Conservation (phyloP, 192 early-diverging fungal genomes). For the Linderina pennispora region DNA sequence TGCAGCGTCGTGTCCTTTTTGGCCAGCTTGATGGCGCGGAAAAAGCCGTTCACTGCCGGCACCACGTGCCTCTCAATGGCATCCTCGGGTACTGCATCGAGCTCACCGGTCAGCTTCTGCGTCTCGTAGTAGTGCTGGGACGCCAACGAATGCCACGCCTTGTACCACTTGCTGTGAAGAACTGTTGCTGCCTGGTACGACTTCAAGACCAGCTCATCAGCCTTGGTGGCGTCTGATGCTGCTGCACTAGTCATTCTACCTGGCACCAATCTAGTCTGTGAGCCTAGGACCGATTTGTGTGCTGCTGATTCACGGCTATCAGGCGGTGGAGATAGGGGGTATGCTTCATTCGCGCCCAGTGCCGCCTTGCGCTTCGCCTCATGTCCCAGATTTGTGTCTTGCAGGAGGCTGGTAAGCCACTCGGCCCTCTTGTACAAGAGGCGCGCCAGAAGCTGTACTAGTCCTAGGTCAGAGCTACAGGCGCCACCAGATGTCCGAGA, state of each 20-base stretch:
- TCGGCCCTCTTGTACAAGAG: conserved; percentile 94
- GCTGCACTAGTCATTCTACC: conserved; percentile 8
- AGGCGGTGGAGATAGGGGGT: no score
- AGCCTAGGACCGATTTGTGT: no score
- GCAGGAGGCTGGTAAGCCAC: conserved; percentile 65
- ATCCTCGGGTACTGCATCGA: conserved; percentile 53
- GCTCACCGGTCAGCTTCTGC: conserved; percentile 70
- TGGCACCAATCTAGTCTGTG: no score
- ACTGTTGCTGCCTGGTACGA: conserved; percentile 85
- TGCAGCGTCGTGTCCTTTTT: conserved; percentile 83
- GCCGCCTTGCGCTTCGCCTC: conserved; percentile 21
- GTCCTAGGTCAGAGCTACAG: no score
- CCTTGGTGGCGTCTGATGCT: neutral
- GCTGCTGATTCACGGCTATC: no score
- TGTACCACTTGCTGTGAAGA: conserved; percentile 94
- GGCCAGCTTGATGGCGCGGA: conserved; percentile 88
- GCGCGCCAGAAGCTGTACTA: conserved; percentile 56
- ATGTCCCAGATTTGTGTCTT: conserved; percentile 10
- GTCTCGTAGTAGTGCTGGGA: conserved; percentile 85
- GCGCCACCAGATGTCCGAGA: no score
- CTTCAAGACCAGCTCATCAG: conserved; percentile 64
- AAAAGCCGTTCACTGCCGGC: conserved; percentile 91
- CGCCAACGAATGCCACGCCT: conserved; percentile 98
- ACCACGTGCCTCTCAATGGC: conserved; percentile 56
- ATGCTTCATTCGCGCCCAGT: no score